Evolutionary conservation across 306 rosid genomes (phyloP).

Genomic region (Lotus japonicus): DNA sequence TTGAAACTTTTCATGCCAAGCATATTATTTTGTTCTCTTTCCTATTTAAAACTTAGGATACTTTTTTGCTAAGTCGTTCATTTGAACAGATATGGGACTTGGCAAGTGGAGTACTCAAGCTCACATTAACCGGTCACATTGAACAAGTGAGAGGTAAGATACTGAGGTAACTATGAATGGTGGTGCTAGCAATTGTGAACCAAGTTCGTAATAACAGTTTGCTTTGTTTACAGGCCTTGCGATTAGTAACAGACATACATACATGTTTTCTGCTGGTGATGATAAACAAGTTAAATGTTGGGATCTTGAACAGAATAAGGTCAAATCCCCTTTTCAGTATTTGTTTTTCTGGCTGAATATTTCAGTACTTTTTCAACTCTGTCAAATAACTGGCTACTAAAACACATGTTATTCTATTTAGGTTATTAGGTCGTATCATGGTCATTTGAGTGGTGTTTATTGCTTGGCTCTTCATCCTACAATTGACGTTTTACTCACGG

Average conservation of each 20-base stretch:
- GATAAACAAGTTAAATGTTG: conserved; percentile 99
- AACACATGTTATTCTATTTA: conserved; percentile 17
- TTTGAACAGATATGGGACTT: conserved; percentile 89
- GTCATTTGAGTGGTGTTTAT: conserved; percentile 99
- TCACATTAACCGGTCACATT: conserved; percentile 92
- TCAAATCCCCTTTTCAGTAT: conserved; percentile 14
- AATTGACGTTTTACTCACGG: conserved; percentile 82
- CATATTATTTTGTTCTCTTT: not conserved
- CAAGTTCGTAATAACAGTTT: conserved; percentile 6
- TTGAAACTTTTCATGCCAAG: not conserved
- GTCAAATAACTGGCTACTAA: not conserved
- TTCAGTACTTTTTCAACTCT: conserved; percentile 10
- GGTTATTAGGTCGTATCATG: conserved; percentile 96
- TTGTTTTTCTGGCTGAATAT: conserved; percentile 11
- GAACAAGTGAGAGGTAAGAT: conserved; percentile 89
- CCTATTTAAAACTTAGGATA: conserved; percentile 11
- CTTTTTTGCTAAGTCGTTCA: conserved; percentile 20
- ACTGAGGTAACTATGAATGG: conserved; percentile 4
- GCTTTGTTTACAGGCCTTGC: conserved; percentile 70
- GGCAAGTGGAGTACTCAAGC: conserved; percentile 80
- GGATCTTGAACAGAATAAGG: conserved; percentile 99
- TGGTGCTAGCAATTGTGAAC: conserved; percentile 1
- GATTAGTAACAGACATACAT: conserved; percentile 79
- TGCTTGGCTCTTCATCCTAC: conserved; percentile 98
- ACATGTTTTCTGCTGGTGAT: conserved; percentile 98